A percentile compares a stretch with the other conserved stretches of the same genome.
Conservation (phyloP, 2,329 filamentous ascomycete species). For the Fusarium tupiense region DNA sequence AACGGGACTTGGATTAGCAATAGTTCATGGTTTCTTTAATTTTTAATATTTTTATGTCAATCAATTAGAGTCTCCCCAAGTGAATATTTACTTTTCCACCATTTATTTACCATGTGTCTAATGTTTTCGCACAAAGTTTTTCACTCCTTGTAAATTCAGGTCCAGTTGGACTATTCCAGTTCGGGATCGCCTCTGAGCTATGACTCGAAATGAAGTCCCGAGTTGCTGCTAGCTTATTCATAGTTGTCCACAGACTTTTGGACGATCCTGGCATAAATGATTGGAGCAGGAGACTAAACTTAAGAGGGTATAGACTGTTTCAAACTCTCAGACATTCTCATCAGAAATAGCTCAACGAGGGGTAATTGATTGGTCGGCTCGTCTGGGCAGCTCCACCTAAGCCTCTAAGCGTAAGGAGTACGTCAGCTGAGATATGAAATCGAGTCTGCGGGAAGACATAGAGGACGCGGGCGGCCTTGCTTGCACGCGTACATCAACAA, state of each 20-base stretch:
- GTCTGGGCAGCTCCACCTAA: not conserved
- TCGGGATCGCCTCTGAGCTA: fast-evolving
- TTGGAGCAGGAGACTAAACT: not conserved
- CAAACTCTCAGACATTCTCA: not conserved
- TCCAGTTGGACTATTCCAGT: fast-evolving
- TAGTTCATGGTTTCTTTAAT: conserved; percentile 23
- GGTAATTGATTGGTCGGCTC: not conserved
- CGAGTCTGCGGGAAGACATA: not conserved
- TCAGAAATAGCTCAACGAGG: fast-evolving
- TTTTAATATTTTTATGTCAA: conserved; percentile 10
- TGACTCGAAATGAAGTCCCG: no score
- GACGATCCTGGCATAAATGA: fast-evolving
- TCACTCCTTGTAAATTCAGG: fast-evolving
- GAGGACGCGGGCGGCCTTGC: not conserved
- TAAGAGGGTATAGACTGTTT: not conserved
- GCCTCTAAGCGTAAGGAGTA: not conserved
- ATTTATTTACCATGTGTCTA: fast-evolving
- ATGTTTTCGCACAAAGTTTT: fast-evolving
- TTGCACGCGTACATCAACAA: not conserved
- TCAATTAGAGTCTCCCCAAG: fast-evolving
- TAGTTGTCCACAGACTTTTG: no score
- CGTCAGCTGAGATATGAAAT: not conserved
- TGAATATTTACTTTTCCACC: fast-evolving
- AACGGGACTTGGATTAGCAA: not conserved
- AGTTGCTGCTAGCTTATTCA: no score